Conservation (phyloP, 2,329 filamentous ascomycete genomes). For the Ophiocordyceps camponoti-saundersi region DNA sequence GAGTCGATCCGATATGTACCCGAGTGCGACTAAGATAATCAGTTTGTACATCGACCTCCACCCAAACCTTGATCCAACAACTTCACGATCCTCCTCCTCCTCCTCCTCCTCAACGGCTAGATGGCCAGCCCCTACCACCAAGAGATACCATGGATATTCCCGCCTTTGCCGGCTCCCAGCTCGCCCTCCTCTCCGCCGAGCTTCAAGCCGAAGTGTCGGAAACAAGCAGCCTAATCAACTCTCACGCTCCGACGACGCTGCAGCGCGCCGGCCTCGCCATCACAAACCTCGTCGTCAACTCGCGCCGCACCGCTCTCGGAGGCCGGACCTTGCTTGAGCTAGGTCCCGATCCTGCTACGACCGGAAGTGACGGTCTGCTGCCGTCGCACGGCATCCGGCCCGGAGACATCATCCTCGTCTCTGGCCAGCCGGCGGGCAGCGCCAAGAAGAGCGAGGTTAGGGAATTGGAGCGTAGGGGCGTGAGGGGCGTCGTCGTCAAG, state of each 20-base stretch:
- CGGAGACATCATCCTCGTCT: constrained; percentile 63
- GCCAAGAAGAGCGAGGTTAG: constrained; percentile 58
- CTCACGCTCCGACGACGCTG: constrained; percentile 50
- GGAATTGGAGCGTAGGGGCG: constrained; percentile 51
- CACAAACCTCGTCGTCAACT: constrained; percentile 55
- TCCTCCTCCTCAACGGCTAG: too few species aligned
- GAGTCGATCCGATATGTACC: too few species aligned
- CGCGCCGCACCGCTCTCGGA: constrained; percentile 74
- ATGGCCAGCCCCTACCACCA: constrained; percentile 14
- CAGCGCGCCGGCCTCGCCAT: constrained; percentile 66
- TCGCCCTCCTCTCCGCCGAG: constrained; percentile 53
- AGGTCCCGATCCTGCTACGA: constrained; percentile 49
- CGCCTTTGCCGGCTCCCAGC: constrained; percentile 53
- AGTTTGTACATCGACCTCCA: too few species aligned
- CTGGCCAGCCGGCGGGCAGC: constrained; percentile 56
- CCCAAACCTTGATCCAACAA: too few species aligned
- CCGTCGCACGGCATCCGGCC: constrained; percentile 60
- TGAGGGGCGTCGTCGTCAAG: constrained; percentile 52
- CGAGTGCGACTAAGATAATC: too few species aligned
- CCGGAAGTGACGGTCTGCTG: constrained; percentile 27
- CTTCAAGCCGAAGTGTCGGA: constrained; percentile 56
- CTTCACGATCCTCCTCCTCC: too few species aligned
- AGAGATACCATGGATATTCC: constrained; percentile 39
- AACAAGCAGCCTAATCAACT: constrained; percentile 48
- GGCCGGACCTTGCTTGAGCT: constrained; percentile 85